Evolutionary conservation across 148 eudicot species (phyloP).

Genomic region (Chenopodium album): DNA sequence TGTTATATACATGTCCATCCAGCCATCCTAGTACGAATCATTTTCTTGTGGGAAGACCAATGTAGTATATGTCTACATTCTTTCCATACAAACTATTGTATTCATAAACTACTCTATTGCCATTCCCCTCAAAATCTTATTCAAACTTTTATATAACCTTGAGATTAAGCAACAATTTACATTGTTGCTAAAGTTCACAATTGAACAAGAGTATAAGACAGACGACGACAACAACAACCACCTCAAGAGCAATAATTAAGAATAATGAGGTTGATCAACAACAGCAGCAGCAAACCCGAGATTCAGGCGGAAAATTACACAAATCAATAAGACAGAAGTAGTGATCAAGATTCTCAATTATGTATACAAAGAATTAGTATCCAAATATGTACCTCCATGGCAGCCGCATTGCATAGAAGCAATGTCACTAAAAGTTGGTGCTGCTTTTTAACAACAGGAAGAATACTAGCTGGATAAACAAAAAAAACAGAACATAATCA

Average conservation of each 20-base stretch:
- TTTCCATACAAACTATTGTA: not conserved
- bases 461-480: constrained; percentile 55
- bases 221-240: too few species aligned
- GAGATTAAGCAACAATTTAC: not conserved
- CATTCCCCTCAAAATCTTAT: not conserved
- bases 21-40: not conserved
- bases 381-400: constrained; percentile 65
- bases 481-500: constrained; percentile 10
- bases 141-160: not conserved
- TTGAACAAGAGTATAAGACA: too few species aligned
- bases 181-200: too few species aligned
- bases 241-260: too few species aligned
- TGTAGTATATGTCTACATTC: not conserved
- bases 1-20: too few species aligned
- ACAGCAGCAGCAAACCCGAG: not conserved
- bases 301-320: not conserved
- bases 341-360: too few species aligned
- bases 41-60: not conserved
- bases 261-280: too few species aligned
- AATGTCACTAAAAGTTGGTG: constrained; percentile 84
- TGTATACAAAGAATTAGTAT: not conserved
- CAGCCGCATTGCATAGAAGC: constrained; percentile 78
- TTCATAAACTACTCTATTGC: not conserved
- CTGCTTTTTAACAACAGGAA: constrained; percentile 88
- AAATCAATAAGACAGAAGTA: too few species aligned